A percentile compares a stretch with the other conserved stretches of the same genome.
Conservation (phyloP, 2,329 filamentous ascomycete genomes). For the Ilyonectria destructans region DNA sequence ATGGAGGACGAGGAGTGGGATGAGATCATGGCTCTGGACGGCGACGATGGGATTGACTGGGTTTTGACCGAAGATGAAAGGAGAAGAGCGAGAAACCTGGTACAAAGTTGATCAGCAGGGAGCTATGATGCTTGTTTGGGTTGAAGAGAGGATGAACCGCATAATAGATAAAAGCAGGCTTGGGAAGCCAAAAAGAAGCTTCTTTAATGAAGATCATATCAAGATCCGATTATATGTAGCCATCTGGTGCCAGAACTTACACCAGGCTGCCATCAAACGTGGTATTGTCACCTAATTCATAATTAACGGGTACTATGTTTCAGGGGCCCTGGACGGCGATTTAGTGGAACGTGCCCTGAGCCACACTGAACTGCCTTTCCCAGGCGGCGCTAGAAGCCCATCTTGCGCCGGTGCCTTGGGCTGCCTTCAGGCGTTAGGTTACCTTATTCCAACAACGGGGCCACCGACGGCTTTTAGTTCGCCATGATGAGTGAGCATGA, state of each 20-base stretch:
- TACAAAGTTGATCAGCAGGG: slow-evolving; percentile 56
- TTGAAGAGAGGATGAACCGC: slow-evolving; percentile 25
- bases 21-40: slow-evolving; percentile 71
- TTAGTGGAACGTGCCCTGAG: slow-evolving; percentile 29
- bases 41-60: slow-evolving; percentile 80
- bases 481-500: slow-evolving; percentile 47
- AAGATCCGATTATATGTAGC: not conserved
- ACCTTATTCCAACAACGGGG: slow-evolving; percentile 35
- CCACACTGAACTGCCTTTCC: slow-evolving; percentile 16
- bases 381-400: slow-evolving; percentile 15
- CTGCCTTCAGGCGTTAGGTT: slow-evolving; percentile 39
- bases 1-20: slow-evolving; percentile 99
- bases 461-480: slow-evolving; percentile 40
- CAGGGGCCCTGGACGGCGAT: not conserved
- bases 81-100: slow-evolving; percentile 79
- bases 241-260: not conserved
- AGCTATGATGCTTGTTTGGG: slow-evolving; percentile 20
- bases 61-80: slow-evolving; percentile 82
- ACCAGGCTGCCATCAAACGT: not conserved
- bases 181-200: not conserved
- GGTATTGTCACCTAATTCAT: too few species aligned
- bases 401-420: slow-evolving; percentile 35
- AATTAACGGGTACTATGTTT: not conserved
- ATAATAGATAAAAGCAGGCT: slow-evolving; percentile 35
- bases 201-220: slow-evolving; percentile 7